Conservation (phyloP, 106 monocot species). For the Xerophyta viscosa region DNA sequence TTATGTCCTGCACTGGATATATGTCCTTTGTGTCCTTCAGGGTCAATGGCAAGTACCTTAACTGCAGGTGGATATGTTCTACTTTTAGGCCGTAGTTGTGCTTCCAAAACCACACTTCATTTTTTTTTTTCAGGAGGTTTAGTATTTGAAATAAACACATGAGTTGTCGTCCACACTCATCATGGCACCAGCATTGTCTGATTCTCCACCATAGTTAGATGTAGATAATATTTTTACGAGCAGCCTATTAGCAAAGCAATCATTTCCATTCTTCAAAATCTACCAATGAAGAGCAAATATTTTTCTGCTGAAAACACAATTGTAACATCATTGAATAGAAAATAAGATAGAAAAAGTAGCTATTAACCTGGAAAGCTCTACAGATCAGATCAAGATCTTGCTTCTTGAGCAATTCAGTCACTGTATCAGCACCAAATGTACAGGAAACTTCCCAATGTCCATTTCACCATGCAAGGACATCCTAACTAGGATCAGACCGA, state of each 20-base stretch:
- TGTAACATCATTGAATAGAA: too few species aligned
- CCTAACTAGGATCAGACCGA: constrained; percentile 44
- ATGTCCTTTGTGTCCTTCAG: too few species aligned
- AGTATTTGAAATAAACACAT: constrained; percentile 42
- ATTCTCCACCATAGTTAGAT: constrained; percentile 43
- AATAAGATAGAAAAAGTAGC: too few species aligned
- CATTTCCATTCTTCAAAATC: constrained; percentile 41
- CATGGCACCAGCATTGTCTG: constrained; percentile 45
- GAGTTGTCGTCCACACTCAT: constrained; percentile 48
- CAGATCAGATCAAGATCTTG: constrained; percentile 45
- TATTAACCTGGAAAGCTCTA: constrained; percentile 42
- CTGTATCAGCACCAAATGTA: constrained; percentile 34
- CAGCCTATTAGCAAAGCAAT: constrained; percentile 36
- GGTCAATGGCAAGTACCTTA: constrained; percentile 13
- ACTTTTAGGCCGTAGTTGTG: constrained; percentile 22
- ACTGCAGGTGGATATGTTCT: constrained; percentile 28
- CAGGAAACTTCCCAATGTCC: constrained; percentile 36
- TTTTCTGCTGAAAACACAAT: too few species aligned
- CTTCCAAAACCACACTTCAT: constrained; percentile 19
- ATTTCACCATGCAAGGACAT: constrained; percentile 27
- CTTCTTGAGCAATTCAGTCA: constrained; percentile 33
- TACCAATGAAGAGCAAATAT: constrained; percentile 1
- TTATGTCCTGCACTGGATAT: too few species aligned
- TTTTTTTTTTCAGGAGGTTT: constrained; percentile 31
- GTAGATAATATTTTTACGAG: constrained; percentile 43